Percentiles rank a stretch among this genome's conserved stretches.
Conservation (phyloP, 371 early-diverging fungal species). For the Apophysomyces elegans region DNA sequence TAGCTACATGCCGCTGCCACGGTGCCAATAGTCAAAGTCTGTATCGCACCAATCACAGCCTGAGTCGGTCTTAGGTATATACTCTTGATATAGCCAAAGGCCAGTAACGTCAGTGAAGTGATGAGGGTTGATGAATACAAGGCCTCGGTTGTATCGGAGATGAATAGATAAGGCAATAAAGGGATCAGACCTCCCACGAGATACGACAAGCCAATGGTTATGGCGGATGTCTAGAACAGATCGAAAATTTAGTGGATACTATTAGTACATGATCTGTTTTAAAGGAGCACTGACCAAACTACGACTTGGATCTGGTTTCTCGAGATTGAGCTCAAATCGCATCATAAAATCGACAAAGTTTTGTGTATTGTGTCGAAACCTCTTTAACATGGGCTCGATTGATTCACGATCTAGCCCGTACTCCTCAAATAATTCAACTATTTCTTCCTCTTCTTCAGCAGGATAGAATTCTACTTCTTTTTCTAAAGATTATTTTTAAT, state of each 20-base stretch:
- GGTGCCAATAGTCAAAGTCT: constrained; percentile 67
- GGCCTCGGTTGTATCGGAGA: constrained; percentile 46
- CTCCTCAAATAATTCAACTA: constrained; percentile 61
- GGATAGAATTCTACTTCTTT: constrained; percentile 63
- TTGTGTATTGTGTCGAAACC: constrained; percentile 58
- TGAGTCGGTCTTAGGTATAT: constrained; percentile 53
- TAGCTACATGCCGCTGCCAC: constrained; percentile 66
- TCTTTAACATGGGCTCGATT: constrained; percentile 61
- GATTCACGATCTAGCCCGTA: constrained; percentile 63
- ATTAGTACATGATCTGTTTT: background rate
- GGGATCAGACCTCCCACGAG: constrained; percentile 74
- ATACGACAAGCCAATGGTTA: constrained; percentile 73
- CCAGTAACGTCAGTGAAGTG: constrained; percentile 62
- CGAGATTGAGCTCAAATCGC: constrained; percentile 73
- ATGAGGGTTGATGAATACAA: constrained; percentile 57
- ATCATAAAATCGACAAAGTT: constrained; percentile 79
- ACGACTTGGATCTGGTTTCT: constrained; percentile 64
- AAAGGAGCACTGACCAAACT: constrained; percentile 53
- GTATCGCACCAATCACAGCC: constrained; percentile 55
- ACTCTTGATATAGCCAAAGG: constrained; percentile 75
- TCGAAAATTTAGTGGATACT: background rate
- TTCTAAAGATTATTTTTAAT: constrained; percentile 18
- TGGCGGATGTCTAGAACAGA: constrained; percentile 55
- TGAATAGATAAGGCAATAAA: constrained; percentile 65
- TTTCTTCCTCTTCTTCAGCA: constrained; percentile 69